A percentile compares a stretch with the other conserved stretches of the same genome.
Evolutionary conservation across 2,329 filamentous ascomycete species (phyloP).

Genomic region (Exophiala sp.): DNA sequence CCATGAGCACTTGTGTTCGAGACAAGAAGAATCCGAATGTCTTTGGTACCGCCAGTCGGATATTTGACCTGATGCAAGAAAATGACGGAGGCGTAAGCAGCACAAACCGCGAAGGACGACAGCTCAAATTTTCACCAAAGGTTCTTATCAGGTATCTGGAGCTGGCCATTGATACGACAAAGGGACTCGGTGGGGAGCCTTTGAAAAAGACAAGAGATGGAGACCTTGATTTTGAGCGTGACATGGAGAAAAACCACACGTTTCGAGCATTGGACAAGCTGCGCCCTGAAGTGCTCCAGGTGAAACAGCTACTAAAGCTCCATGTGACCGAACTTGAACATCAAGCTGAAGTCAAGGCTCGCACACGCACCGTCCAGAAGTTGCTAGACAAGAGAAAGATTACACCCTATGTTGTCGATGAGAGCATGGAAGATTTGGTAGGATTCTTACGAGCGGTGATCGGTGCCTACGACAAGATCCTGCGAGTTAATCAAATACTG

Average conservation of each 20-base stretch:
- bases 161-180: conserved; percentile 26
- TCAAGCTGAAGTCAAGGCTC: conserved; percentile 11
- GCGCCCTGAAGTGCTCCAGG: conserved; percentile 12
- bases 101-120: conserved; percentile 6
- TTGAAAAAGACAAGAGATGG: conserved; percentile 22
- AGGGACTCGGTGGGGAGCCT: conserved; percentile 18
- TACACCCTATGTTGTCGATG: conserved; percentile 10
- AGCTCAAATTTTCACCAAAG: conserved; percentile 22
- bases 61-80: conserved; percentile 62
- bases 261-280: conserved; percentile 22
- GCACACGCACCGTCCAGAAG: conserved; percentile 16
- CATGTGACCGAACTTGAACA: conserved; percentile 22
- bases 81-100: conserved; percentile 9
- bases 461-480: conserved; percentile 32
- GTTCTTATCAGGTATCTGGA: conserved; percentile 26
- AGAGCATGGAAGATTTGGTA: conserved; percentile 24
- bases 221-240: conserved; percentile 25
- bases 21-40: conserved; percentile 73
- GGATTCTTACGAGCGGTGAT: conserved; percentile 32
- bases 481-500: conserved; percentile 23
- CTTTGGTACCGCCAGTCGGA: conserved; percentile 60
- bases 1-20: conserved; percentile 68
- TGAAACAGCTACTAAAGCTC: conserved; percentile 21
- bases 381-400: conserved; percentile 16
- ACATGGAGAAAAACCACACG: conserved; percentile 25